Evolutionary conservation across 1,284 basidiomycete species (phyloP).

Genomic region (Apiotrichum mycotoxinovorans): DNA sequence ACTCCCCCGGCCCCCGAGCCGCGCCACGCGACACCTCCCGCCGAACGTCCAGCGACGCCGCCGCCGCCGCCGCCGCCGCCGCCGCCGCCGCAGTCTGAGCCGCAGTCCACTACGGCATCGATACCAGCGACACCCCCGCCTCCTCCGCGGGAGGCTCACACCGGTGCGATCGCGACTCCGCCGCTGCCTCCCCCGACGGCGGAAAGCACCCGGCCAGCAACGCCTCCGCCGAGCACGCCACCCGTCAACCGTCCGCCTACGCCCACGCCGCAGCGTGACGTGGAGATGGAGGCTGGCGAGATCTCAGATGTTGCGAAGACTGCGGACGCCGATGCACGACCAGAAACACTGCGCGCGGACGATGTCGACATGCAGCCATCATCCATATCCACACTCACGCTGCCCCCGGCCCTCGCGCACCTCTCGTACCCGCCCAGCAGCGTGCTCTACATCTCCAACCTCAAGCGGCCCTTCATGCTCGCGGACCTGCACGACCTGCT

Average conservation of each 20-base stretch:
- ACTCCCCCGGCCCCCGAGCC: not conserved
- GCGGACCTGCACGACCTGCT: slow-evolving; percentile 12
- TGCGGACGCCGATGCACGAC: not conserved
- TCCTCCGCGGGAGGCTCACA: no score
- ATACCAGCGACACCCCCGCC: not conserved
- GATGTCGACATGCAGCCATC: not conserved
- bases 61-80: no score
- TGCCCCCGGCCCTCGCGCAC: slow-evolving; percentile 36
- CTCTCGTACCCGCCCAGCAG: slow-evolving; percentile 40
- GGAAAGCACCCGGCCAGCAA: not conserved
- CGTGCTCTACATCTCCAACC: slow-evolving; percentile 46
- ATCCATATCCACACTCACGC: not conserved
- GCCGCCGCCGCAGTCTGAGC: no score
- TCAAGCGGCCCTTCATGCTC: slow-evolving; percentile 43
- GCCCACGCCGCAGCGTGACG: not conserved
- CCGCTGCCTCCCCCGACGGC: not conserved
- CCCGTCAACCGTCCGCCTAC: not conserved
- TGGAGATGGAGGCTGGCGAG: not conserved
- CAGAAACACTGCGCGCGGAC: not conserved
- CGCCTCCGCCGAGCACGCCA: not conserved
- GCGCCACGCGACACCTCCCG: not conserved
- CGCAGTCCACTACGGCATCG: slow-evolving; percentile 9
- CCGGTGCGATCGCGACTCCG: no score
- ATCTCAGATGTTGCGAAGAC: not conserved
- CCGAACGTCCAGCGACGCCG: not conserved